Evolutionary conservation across 2,329 filamentous ascomycete species (phyloP), one percentile per base, ranked within the genome.

Genomic region (Beauveria caledonica): DNA sequence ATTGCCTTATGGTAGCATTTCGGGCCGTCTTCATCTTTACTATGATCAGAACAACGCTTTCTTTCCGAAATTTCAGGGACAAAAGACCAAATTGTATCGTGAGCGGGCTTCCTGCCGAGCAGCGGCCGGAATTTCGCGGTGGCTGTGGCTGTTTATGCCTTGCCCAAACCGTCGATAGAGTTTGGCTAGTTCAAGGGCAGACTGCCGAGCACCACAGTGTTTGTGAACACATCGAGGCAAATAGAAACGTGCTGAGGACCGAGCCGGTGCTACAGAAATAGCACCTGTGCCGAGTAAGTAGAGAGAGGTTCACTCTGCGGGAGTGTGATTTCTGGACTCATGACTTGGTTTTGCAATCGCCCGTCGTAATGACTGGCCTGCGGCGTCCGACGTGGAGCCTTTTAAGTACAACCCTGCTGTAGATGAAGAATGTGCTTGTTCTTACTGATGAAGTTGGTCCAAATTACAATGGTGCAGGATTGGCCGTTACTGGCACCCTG

Each of bases 191-290:
- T 11, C 36, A 17, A 58, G 36, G 46, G 36, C 46, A 15, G 11
- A 19, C 40, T 48, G 54, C 44, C n/a, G 44, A 48, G 40, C 8
- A 48, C n/a, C 13, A n/a, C 15, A 27, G 33, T n/a, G 51, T 23
- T 19, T 19, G 39, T 58, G 23, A 58, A 29, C 3, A 29, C 50
- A 3, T 55, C 25, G 10, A 55, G 39, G 39, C 23, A 56, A 40
- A 23, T 36, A 29, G 44, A 39, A 55, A 55, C 36, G 46, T 58
- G 45, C n/a, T 50, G 56, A 50, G 56, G 56, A 58, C 56, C 46
- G 56, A 44, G 9, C 56, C 46, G 45, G 36, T 33, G 29, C 27
- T 45, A 27, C 45, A 49, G 45, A 4, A 40, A 42, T 21, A 44
- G 46, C 39, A 36, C 23, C 27, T 40, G 21, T 49, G 13, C 13